phyloP scores from a whole-genome alignment of 129 eudicot species.

The Pittosporum tobira region DNA sequence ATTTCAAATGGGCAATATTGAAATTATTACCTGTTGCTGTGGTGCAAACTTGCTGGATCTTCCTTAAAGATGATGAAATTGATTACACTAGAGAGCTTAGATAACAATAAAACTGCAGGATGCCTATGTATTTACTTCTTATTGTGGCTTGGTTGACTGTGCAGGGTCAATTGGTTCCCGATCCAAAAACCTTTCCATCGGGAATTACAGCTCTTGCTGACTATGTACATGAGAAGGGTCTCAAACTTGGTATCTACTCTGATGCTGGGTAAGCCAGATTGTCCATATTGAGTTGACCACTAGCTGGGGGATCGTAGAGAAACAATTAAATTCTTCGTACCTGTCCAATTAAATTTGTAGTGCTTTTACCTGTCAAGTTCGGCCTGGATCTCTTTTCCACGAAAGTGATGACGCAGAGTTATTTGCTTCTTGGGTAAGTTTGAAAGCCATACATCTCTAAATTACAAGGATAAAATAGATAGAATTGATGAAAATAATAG shows the following conservation, averaged over 20 bases:
- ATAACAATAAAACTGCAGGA: not conserved
- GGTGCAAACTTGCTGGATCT: not conserved
- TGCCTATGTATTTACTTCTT: not conserved
- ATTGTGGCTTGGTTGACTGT: constrained; percentile 12
- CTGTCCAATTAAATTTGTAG: constrained; percentile 29
- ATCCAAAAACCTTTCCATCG: constrained; percentile 69
- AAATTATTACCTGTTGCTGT: not conserved
- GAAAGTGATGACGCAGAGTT: constrained; percentile 75
- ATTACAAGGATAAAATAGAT: too few species aligned
- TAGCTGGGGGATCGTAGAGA: too few species aligned
- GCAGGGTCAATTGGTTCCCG: constrained; percentile 71
- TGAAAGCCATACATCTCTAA: too few species aligned
- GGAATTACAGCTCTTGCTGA: constrained; percentile 82
- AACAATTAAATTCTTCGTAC: not conserved
- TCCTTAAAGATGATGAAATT: not conserved
- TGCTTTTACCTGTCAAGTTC: constrained; percentile 86
- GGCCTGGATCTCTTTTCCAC: constrained; percentile 85
- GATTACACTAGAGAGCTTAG: not conserved
- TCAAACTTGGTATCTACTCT: constrained; percentile 95
- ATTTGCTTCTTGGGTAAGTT: constrained; percentile 96
- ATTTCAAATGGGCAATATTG: not conserved
- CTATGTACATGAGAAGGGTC: constrained; percentile 83
- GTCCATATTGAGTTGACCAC: not conserved
- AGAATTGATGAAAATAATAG: too few species aligned
- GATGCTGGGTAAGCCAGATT: constrained; percentile 77